Base-by-base conservation (phyloP, 768 basidiomycete species). In the Cystofilobasidium bisporidii region DNA sequence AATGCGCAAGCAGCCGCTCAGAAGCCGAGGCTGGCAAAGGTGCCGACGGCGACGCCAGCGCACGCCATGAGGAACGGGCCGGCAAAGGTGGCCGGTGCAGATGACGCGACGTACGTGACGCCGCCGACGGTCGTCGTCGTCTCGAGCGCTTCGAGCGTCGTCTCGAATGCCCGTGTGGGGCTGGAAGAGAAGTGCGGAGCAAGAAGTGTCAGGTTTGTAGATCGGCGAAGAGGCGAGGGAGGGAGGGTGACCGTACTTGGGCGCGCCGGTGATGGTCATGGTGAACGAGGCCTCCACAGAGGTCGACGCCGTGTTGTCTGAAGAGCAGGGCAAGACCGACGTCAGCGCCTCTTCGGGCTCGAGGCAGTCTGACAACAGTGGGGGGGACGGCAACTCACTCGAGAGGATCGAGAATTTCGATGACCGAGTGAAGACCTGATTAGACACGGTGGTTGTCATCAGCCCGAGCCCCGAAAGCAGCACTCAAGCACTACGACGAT, bases 211-310 rank as follows among this genome's bases (percentile, higher is more conserved):
- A 12, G 1, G 26, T 22, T 11, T n/a, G n/a, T n/a, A n/a, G n/a
- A n/a, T n/a, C n/a, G n/a, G 40, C 32, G n/a, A 18, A 26, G 28
- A 24, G 15, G 40, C 2, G 9, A 41, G 33, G 63, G 32, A 26
- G 3, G 20, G 33, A 50, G 47, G 47, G 38, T 15, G 5, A 3
- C 40, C 64, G 17, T 24, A 65, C 64, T 69, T 33, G 10, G 68
- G 68, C 1, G 68, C 28, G 36, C 68, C 68, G 18, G 68, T 69
- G 63, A 69, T 61, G 24, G 68, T 69, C 63, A 69, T 64, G 10
- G 68, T 69, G 36, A 69, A 43, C 6, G 57, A 30, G 18, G 68
- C 63, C 3, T 47, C 30, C 33, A 65, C 50, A 11, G 63, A 61
- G 4, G 68, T 69, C 26, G 68, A 65, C 36, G 38, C 61, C 30